Base-by-base conservation (phyloP, 176 grass and related monocot species). In the Leersia perrieri region DNA sequence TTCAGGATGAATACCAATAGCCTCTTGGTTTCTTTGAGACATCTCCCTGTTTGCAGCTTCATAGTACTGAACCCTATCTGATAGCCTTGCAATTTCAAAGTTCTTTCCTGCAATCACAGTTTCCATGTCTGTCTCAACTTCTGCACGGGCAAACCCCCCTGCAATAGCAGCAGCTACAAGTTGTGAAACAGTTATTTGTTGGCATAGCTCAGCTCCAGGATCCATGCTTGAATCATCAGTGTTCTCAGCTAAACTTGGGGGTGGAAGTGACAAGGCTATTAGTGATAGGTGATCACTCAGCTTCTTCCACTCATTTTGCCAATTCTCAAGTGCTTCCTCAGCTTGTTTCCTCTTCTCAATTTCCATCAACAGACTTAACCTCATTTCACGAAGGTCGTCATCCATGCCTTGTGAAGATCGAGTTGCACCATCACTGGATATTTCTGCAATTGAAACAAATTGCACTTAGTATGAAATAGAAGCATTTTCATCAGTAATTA, bases 11-110 rank as follows among this genome's bases (percentile, higher is more conserved):
- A 86, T 86, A 96, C 97, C 97, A 0, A 96, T 89, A 77, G 97
- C 90, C 91, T 99, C 93, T 92, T 99, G 97, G 60, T 99, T 99
- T 80, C 93, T 92, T 57, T 96, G 97, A 55, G 90, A 95, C 91
- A 99, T 99, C 78, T 99, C 93, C 81, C 87, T 92, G 84, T 99
- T 99, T 64, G 91, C 91, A 74, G 93, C 87, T 86, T 99, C 97
- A 85, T 96, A 99, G 77, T 96, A 99, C 55, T 99, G 97, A 30
- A 99, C 88, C 70, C 97, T 82, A 84, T 99, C 97, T 60, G 72
- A 90, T 71, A 99, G 74, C 82, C 97, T 99, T 63, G 90, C 83
- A 39, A 99, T 92, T 80, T 99, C 93, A 68, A 93, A 99, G 89
- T 96, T 99, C 82, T 99, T 96, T 73, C 81, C 73, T 66, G 84